phyloP scores from a whole-genome alignment of 352 stramenopile species.

The Thraustotheca clavata region DNA sequence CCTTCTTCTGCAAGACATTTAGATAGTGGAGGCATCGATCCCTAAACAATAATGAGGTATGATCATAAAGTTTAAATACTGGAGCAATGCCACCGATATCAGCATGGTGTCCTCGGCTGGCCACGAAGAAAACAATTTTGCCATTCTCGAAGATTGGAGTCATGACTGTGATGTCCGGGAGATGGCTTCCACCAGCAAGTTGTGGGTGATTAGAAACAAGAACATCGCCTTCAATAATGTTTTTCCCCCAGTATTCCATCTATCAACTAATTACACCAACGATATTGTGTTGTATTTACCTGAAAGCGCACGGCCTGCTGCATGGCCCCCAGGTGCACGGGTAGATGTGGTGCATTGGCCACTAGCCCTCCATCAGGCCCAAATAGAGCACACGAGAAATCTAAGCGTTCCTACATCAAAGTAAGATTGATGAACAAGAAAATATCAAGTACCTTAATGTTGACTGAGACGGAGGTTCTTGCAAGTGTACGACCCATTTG shows the following conservation, averaged over 20 bases:
- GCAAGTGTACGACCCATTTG: constrained; percentile 98
- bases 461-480: constrained; percentile 95
- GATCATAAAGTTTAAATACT: constrained; percentile 24
- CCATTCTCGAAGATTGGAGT: constrained; percentile 95
- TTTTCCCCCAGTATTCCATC: constrained; percentile 78
- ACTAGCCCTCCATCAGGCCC: constrained; percentile 96
- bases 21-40: constrained; percentile 93
- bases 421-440: not conserved
- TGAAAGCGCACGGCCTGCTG: constrained; percentile 96
- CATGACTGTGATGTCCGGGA: constrained; percentile 99
- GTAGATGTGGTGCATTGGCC: constrained; percentile 98
- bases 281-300: constrained; percentile 43
- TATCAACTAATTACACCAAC: constrained; percentile 30
- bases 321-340: constrained; percentile 98
- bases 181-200: constrained; percentile 92
- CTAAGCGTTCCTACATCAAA: constrained; percentile 81
- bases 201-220: constrained; percentile 99
- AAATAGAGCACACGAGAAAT: constrained; percentile 99
- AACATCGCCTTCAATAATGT: constrained; percentile 94
- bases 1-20: constrained; percentile 96
- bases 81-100: constrained; percentile 98
- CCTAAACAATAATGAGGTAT: constrained; percentile 20
- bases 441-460: constrained; percentile 89
- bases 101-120: constrained; percentile 95
- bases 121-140: constrained; percentile 97